phyloP scores from a whole-genome alignment of 768 basidiomycete species.

The Fomitopsis serialis region DNA sequence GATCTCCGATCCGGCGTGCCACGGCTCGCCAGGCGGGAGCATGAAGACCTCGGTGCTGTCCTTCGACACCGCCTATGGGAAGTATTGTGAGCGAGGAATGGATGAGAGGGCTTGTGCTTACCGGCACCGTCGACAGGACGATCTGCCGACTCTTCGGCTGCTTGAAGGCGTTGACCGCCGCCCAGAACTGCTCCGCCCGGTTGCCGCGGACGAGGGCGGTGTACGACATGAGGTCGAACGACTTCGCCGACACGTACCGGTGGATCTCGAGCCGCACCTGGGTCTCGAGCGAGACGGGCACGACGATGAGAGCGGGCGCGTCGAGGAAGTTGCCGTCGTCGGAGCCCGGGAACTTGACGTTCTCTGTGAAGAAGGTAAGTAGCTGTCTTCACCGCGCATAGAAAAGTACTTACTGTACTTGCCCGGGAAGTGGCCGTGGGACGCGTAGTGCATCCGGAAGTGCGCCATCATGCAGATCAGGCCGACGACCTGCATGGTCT shows the following conservation, averaged over 20 bases:
- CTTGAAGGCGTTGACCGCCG: too few species aligned
- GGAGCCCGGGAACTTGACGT: not conserved
- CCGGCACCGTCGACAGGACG: too few species aligned
- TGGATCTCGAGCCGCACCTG: not conserved
- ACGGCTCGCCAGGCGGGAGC: too few species aligned
- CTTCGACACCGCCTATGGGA: too few species aligned
- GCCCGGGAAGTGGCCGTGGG: not conserved
- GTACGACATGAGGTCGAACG: not conserved
- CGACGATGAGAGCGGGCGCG: not conserved
- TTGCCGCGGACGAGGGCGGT: not conserved
- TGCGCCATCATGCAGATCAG: slow-evolving; percentile 10
- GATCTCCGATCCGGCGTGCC: too few species aligned
- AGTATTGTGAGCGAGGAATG: too few species aligned
- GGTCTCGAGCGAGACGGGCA: not conserved
- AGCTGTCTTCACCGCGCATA: too few species aligned
- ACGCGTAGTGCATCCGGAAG: not conserved
- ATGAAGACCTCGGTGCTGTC: too few species aligned
- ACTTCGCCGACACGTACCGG: not conserved
- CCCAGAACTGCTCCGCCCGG: not conserved
- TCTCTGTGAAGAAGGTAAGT: too few species aligned
- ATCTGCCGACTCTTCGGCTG: too few species aligned
- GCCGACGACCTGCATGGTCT: slow-evolving; percentile 18
- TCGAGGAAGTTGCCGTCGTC: not conserved
- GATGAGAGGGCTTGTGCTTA: too few species aligned
- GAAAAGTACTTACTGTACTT: too few species aligned